Percentiles rank a stretch among this genome's conserved stretches.
Conservation (phyloP, 352 stramenopile genomes). For the Globisporangium yorkense region DNA sequence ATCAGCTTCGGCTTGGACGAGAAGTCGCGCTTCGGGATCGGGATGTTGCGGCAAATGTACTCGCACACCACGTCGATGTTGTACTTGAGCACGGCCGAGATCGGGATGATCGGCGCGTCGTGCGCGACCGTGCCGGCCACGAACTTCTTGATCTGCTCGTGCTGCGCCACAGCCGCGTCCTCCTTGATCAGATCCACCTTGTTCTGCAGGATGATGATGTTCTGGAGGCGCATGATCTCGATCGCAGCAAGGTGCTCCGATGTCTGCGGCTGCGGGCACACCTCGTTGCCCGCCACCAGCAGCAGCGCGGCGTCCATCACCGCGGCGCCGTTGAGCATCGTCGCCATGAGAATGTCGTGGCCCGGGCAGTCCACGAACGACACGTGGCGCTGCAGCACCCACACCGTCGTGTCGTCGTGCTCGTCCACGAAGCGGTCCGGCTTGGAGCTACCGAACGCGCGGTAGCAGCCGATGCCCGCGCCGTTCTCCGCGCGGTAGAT, state of each 20-base stretch:
- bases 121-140: slow-evolving; percentile 90
- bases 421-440: slow-evolving; percentile 84
- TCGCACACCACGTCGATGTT: slow-evolving; percentile 99
- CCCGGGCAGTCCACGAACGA: slow-evolving; percentile 99
- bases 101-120: slow-evolving; percentile 98
- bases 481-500: slow-evolving; percentile 94
- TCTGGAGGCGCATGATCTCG: slow-evolving; percentile 99
- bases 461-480: slow-evolving; percentile 82
- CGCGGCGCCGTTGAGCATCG: slow-evolving; percentile 99
- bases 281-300: slow-evolving; percentile 97
- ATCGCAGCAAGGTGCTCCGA: slow-evolving; percentile 99
- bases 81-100: slow-evolving; percentile 99
- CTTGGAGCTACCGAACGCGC: slow-evolving; percentile 85
- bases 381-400: slow-evolving; percentile 95
- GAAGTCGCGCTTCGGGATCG: slow-evolving; percentile 98
- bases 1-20: slow-evolving; percentile 97
- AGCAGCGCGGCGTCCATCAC: slow-evolving; percentile 99
- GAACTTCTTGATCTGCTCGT: slow-evolving; percentile 96
- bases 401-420: slow-evolving; percentile 85
- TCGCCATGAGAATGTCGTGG: slow-evolving; percentile 99
- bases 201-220: slow-evolving; percentile 99
- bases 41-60: slow-evolving; percentile 99
- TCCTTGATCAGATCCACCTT: slow-evolving; percentile 99
- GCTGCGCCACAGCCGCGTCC: slow-evolving; percentile 95
- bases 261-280: slow-evolving; percentile 99